These are phyloP conservation scores for Aspergillus coremiiformis DNA, from an alignment of 495 filamentous ascomycete species.

Conservation along the genomic window DNA sequence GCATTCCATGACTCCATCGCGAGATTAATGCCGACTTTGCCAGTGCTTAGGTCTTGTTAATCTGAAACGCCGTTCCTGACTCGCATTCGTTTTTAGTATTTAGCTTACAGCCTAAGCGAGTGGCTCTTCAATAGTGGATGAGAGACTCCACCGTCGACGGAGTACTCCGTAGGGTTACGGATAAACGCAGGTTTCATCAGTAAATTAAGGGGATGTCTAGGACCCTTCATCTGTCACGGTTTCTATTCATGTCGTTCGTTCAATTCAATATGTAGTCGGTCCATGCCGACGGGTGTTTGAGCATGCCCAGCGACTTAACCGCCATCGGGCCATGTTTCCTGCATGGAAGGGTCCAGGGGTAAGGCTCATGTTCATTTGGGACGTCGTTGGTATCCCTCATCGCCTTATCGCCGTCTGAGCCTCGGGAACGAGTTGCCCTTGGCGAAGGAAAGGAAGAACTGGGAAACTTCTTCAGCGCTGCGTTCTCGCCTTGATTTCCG, in stretches of 20 bases:
- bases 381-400: background rate
- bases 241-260: background rate
- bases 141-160: background rate
- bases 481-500: constrained; percentile 71
- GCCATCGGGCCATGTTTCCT: background rate
- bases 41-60: background rate
- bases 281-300: background rate
- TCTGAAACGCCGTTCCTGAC: background rate
- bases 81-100: no score
- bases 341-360: background rate
- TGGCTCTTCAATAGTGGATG: background rate
- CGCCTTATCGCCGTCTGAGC: background rate
- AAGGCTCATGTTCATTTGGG: background rate
- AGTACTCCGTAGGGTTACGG: no score
- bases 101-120: background rate
- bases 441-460: background rate
- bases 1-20: background rate
- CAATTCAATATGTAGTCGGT: no score
- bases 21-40: background rate
- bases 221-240: background rate
- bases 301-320: background rate
- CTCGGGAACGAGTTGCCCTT: no score
- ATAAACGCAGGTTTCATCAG: background rate
- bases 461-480: constrained; percentile 5
- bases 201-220: background rate